phyloP scores from a whole-genome alignment of 2,329 filamentous ascomycete species.

The Calonectria multiphialidica region DNA sequence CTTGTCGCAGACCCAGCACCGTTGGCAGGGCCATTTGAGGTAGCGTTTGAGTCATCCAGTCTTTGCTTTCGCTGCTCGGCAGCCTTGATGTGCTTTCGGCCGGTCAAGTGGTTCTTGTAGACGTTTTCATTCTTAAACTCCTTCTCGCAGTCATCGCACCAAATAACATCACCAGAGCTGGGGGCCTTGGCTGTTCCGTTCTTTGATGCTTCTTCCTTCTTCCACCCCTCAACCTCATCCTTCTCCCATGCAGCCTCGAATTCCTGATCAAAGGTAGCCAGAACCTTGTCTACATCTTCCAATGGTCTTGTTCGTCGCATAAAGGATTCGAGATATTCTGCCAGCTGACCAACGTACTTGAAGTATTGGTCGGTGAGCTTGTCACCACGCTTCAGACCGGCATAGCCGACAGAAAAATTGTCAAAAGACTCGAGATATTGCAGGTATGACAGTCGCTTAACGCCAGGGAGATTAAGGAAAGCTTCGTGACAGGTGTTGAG shows the following conservation, averaged over 20 bases:
- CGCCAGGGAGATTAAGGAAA: conserved; percentile 89
- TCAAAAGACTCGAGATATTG: conserved; percentile 96
- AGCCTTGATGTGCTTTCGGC: conserved; percentile 93
- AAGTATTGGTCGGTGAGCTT: conserved; percentile 96
- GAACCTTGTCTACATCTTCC: conserved; percentile 85
- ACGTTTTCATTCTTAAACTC: conserved; percentile 97
- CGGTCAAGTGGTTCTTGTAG: conserved; percentile 88
- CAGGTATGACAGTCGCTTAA: conserved; percentile 88
- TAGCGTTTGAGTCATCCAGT: conserved; percentile 52
- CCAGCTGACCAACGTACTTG: conserved; percentile 84
- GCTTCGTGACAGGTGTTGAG: conserved; percentile 86
- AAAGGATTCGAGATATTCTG: conserved; percentile 88
- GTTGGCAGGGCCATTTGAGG: conserved; percentile 41
- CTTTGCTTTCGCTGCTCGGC: conserved; percentile 73
- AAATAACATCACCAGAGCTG: conserved; percentile 74
- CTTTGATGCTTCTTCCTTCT: conserved; percentile 62
- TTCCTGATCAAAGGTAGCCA: conserved; percentile 82
- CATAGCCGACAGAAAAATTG: conserved; percentile 80
- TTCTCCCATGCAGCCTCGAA: conserved; percentile 88
- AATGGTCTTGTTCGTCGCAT: conserved; percentile 87
- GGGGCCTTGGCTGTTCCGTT: conserved; percentile 43
- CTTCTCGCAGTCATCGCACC: conserved; percentile 93
- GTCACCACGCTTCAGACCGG: conserved; percentile 81
- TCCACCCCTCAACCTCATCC: conserved; percentile 85
- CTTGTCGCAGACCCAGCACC: conserved; percentile 59